These are phyloP conservation scores for Fraxinus anomala DNA, from an alignment of 257 asterid species.

Conservation along the genomic window DNA sequence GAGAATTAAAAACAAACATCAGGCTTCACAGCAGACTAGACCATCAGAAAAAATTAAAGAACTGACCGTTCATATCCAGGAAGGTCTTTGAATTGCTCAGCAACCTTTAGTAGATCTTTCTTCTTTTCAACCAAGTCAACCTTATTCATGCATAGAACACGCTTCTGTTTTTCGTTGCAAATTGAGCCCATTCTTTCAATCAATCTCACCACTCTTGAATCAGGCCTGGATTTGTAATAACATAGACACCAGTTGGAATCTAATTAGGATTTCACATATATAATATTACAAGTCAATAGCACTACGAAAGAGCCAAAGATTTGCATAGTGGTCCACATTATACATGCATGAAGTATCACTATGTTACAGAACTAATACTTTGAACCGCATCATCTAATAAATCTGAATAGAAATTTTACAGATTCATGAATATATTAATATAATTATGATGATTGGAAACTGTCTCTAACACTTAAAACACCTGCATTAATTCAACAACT, in stretches of 20 bases:
- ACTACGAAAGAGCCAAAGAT: slow-evolving; percentile 14
- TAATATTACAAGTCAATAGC: slow-evolving; percentile 15
- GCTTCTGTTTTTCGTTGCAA: slow-evolving; percentile 63
- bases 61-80: slow-evolving; percentile 82
- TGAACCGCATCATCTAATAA: slow-evolving; percentile 2
- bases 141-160: slow-evolving; percentile 85
- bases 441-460: neutral
- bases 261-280: slow-evolving; percentile 12
- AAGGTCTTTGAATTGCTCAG: slow-evolving; percentile 74
- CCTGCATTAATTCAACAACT: neutral
- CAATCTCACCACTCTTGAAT: slow-evolving; percentile 91
- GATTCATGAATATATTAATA: slow-evolving; percentile 6
- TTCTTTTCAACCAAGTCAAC: slow-evolving; percentile 79
- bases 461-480: neutral
- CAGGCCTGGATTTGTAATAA: slow-evolving; percentile 60
- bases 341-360: slow-evolving; percentile 12
- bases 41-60: slow-evolving; percentile 18
- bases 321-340: slow-evolving; percentile 12
- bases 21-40: slow-evolving; percentile 26
- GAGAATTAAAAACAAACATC: slow-evolving; percentile 26
- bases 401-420: neutral
- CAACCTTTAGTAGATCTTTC: slow-evolving; percentile 70
- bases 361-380: slow-evolving; percentile 3
- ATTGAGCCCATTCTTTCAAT: slow-evolving; percentile 86
- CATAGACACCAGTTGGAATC: slow-evolving; percentile 9